phyloP scores from a whole-genome alignment of 2,329 filamentous ascomycete genomes.

The Nemania sp. region DNA sequence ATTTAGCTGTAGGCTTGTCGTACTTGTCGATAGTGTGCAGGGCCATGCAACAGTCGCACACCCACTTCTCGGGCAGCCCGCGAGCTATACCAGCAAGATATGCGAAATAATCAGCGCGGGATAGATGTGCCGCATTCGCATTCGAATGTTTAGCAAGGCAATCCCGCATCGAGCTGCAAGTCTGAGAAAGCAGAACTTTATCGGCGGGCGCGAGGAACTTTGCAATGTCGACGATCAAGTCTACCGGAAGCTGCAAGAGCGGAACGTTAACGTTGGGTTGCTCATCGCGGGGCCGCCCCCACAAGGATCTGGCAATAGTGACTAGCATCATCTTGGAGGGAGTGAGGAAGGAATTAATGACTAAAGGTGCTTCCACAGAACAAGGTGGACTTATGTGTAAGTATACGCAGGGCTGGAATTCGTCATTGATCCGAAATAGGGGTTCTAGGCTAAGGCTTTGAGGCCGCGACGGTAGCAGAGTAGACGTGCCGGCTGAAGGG shows the following conservation, averaged over 20 bases:
- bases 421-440: background rate
- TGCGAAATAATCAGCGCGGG: conserved; percentile 2
- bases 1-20: conserved; percentile 1
- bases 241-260: conserved; percentile 2
- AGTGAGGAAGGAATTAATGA: background rate
- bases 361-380: background rate
- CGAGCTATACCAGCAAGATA: conserved; percentile 11
- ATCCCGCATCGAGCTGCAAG: conserved; percentile 11
- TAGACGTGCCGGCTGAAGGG: background rate
- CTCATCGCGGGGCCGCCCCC: conserved; percentile 5
- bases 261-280: background rate
- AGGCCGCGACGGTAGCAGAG: background rate
- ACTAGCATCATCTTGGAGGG: conserved; percentile 5
- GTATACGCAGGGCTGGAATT: background rate
- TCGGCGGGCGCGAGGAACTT: conserved; percentile 4
- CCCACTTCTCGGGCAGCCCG: conserved; percentile 2
- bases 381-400: background rate
- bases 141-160: background rate
- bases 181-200: conserved; percentile 6
- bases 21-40: conserved; percentile 9
- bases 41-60: conserved; percentile 12
- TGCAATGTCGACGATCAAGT: background rate
- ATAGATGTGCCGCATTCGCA: background rate
- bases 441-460: background rate
- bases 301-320: conserved; percentile 1